Base-by-base conservation (phyloP, 345 rosid genomes). In the Pseudoturritis turrita region DNA sequence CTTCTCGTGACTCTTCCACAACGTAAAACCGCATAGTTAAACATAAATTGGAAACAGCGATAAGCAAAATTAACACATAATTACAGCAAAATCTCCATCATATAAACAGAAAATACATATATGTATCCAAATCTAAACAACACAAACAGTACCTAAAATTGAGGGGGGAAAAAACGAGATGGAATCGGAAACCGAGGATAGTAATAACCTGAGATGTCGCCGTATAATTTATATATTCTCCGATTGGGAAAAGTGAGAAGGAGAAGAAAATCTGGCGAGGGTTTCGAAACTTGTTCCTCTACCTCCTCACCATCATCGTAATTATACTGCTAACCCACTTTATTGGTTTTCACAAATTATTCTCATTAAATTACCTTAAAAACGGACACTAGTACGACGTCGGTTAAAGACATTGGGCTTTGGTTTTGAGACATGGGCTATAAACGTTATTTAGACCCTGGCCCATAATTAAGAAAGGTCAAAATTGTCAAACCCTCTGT, bases 391-490 rank as follows among this genome's bases (percentile, higher is more conserved):
- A 5, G 5, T 47, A 40, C 62, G 52, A 50, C 35, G 51, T 29
- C 29, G 62, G 56, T 3, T 11, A 23, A 13, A 40, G 0, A 8
- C 3, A 19, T 28, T 56, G 77, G 77, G 71, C 71, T 61, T 21
- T 43, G 6, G 4, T 13, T 52, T 15, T 17, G 18, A 33, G 1
- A 8, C 2, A 19, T 54, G 65, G 77, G 65, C 71, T 52, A 7
- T 7, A 10, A 12, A 62, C 10, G 44, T 43, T 44, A 4, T 29
- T 31, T 4, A 49, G 0, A 44, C 9, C 0, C 23, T 7, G 60
- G 72, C 72, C 78, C 78, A 57, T 57, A 49, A 13, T 2, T 18
- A n/a, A 17, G 3, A 73, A 18, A 29, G n/a, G 46, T 52, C 62
- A 23, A 61, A 3, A 50, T 5, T 17, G 46, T 72, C 31, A 15